Base-by-base conservation (phyloP, 163 green algal species). In the Chlamydomonas reinhardtii region DNA sequence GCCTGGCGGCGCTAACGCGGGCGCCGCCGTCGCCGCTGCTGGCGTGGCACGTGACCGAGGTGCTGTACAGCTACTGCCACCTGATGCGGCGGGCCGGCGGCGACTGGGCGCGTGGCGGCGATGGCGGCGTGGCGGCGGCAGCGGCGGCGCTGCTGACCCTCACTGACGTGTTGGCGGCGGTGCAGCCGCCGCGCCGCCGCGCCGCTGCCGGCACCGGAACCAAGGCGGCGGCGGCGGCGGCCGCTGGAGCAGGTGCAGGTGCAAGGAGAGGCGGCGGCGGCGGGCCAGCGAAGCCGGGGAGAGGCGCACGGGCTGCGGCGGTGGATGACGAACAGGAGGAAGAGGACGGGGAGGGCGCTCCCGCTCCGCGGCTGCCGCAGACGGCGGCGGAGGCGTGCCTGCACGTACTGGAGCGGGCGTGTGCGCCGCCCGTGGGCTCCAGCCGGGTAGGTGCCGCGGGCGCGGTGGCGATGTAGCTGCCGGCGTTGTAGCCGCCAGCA, bases 1-100 rank as follows among this genome's bases (percentile, higher is more conserved):
- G 74, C 3, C 75, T 95, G 77, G 37, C 78, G 25, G 31, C 85
- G 27, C 87, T 95, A 15, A 96, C 88, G 27, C 77, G 73, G 31
- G 73, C 80, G 11, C 4, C 65, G 59, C 92, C 93, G 9, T 96
- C 93, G 9, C 92, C 90, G 37, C 32, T 92, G 80, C 89, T 96
- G 76, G 78, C 52, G 34, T 91, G 76, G 65, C 90, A 94, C 75
- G 73, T 94, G 74, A 27, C 93, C 34, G 87, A 95, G 52, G 27
- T 95, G 75, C 66, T 96, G 73, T 95, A 90, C 56, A 71, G 86
- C 64, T 96, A 96, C 90, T 94, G 90, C 89, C 34, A 88, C 43
- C 59, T 89, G 0, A 37, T 94, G 74, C 82, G 90, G 73, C 78
- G 76, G 39, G 94, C 86, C 80, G 91, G 94, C 59, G 93, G 93